Conservation (phyloP, 2,329 filamentous ascomycete species). For the Verticillium klebahnii region DNA sequence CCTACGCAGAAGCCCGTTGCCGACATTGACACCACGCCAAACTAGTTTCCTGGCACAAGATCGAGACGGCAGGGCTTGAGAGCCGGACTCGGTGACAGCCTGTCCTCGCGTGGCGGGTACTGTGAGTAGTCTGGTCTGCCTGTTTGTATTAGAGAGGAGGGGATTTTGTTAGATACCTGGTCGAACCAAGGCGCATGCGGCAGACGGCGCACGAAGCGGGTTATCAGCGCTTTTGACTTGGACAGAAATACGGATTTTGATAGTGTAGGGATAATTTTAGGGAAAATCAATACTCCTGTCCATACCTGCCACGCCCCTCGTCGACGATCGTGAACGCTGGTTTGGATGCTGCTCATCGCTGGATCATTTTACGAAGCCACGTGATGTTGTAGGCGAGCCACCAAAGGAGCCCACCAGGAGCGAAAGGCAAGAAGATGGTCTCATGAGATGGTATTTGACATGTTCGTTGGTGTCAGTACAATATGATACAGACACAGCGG, state of each 20-base stretch:
- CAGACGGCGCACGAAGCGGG: not conserved
- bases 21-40: not conserved
- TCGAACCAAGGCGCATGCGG: not conserved
- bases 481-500: slow-evolving; percentile 4
- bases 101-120: not conserved
- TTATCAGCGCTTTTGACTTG: not conserved
- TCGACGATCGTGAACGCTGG: not conserved
- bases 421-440: not conserved
- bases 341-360: not conserved
- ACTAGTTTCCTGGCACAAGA: not conserved
- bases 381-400: not conserved
- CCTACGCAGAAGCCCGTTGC: not conserved
- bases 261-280: not conserved
- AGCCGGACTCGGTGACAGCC: not conserved
- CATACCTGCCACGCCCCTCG: not conserved
- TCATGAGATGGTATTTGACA: not conserved
- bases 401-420: too few species aligned
- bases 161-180: not conserved
- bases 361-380: not conserved
- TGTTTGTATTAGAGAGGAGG: not conserved
- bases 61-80: not conserved
- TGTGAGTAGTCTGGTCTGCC: not conserved
- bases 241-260: not conserved
- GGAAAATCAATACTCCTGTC: not conserved
- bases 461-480: slow-evolving; percentile 1